Conservation (phyloP, 176 grass and related monocot genomes). For the Elaeis guineensis region DNA sequence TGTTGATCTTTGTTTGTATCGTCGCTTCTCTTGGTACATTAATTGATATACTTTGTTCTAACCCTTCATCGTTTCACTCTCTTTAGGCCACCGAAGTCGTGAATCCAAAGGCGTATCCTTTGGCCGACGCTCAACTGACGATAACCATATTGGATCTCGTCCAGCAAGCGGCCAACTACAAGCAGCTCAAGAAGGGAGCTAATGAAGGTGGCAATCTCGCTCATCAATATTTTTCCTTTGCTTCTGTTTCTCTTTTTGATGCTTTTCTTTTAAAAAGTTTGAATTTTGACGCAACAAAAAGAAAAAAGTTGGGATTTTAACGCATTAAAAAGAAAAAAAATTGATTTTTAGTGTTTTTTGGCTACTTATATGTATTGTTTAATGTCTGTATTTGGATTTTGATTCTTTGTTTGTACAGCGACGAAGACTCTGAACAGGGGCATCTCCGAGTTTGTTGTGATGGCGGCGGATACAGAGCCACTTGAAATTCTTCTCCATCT, state of each 20-base stretch:
- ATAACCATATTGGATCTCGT: slow-evolving; percentile 6
- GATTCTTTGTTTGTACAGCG: neutral
- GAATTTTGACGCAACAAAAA: too few species aligned
- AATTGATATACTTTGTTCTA: too few species aligned
- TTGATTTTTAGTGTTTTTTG: too few species aligned
- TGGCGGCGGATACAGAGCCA: neutral
- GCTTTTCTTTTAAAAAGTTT: neutral
- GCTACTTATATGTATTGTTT: too few species aligned
- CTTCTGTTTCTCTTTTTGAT: neutral
- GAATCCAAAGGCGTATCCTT: slow-evolving; percentile 6
- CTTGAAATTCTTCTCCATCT: slow-evolving; percentile 13
- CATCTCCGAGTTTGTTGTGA: slow-evolving; percentile 13
- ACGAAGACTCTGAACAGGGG: neutral
- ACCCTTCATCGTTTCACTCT: too few species aligned
- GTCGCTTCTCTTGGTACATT: too few species aligned
- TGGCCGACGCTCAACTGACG: slow-evolving; percentile 6
- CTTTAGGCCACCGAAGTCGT: neutral
- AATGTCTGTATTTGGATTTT: neutral
- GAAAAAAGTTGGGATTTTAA: too few species aligned
- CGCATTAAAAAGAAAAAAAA: too few species aligned
- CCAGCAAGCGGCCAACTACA: slow-evolving; percentile 10
- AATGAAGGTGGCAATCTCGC: neutral
- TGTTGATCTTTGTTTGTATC: too few species aligned
- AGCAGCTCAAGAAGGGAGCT: slow-evolving; percentile 13
- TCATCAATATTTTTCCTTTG: neutral